A percentile compares a stretch with the other conserved stretches of the same genome.
Conservation (phyloP, 2,329 filamentous ascomycete species). For the Aschersonia sp. region DNA sequence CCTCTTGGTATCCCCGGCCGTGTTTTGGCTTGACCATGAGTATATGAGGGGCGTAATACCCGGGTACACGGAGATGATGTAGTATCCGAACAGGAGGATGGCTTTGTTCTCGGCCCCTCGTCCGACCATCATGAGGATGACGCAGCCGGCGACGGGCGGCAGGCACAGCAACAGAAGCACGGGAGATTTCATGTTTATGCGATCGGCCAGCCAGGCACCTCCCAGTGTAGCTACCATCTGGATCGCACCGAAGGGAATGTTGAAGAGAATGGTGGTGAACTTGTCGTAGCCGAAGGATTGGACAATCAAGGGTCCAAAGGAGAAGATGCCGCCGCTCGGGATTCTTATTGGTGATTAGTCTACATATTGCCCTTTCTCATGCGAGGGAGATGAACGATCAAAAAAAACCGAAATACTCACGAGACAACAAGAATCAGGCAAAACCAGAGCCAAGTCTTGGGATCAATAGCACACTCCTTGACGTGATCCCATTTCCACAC, state of each 20-base stretch:
- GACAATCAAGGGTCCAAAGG: constrained; percentile 44
- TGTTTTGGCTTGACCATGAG: constrained; percentile 42
- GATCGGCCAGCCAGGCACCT: constrained; percentile 38
- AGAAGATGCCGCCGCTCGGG: constrained; percentile 39
- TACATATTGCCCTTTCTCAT: too few relatives aligned
- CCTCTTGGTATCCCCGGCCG: constrained; percentile 52
- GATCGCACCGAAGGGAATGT: constrained; percentile 45
- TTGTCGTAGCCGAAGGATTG: constrained; percentile 40
- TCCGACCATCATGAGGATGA: constrained; percentile 35
- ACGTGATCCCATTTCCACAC: constrained; percentile 28
- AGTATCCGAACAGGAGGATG: constrained; percentile 40
- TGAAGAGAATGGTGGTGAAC: constrained; percentile 43
- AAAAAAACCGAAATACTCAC: constrained; percentile 12
- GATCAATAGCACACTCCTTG: constrained; percentile 21
- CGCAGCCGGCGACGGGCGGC: constrained; percentile 40
- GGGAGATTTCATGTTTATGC: constrained; percentile 39
- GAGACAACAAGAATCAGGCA: constrained; percentile 36
- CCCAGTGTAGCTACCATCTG: constrained; percentile 46
- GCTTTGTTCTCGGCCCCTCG: constrained; percentile 29
- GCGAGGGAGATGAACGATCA: too few relatives aligned
- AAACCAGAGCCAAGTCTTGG: constrained; percentile 28
- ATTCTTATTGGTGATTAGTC: constrained; percentile 13
- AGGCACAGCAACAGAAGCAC: constrained; percentile 39
- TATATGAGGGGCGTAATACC: constrained; percentile 41
- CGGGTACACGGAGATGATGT: constrained; percentile 45